Base-by-base conservation (phyloP, 805 yeast genomes). In the Lipomyces yamadae region DNA sequence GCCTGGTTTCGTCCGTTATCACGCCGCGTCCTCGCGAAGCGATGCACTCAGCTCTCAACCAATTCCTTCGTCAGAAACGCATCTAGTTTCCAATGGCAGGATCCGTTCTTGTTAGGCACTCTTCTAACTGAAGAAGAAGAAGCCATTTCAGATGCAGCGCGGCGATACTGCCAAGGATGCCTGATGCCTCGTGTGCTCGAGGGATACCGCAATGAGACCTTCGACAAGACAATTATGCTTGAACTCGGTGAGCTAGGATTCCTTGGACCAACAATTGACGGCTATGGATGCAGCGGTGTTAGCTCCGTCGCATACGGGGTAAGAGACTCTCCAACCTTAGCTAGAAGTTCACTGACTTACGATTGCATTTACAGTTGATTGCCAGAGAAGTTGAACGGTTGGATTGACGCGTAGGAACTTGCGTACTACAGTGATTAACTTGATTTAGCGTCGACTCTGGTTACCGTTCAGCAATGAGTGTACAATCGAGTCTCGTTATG, bases 401-500 rank as follows among this genome's bases (percentile, higher is more conserved):
- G 29, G 42, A 30, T 10, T 1, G 15, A 5, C 45, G 18, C 58
- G 32, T 7, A 29, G 3, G 11, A n/a, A 6, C 18, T 18, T 6
- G 2, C 15, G 13, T 7, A 15, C 34, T 29, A 13, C 11, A 8
- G 15, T 10, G 32, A 10, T 29, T 29, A 11, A 50, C 33, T 8
- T n/a, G 42, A 32, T 10, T 24, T n/a, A 76, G 81, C 30, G 81
- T 81, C 7, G 83, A 81, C 64, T 81, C 83, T 4, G 83, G 83
- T 10, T 80, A 74, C 71, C 74, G 83, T 37, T 79, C 82, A 5
- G 82, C 83, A 45, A 78, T 79, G 79, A 76, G 80, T 57, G 83
- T 80, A 37, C 83, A 81, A 72, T 79, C 82, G n/a, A 79, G 82
- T 33, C 74, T 80, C 45, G 83, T 80, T 30, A 81, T 80, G 83